Conservation (phyloP, 2,329 filamentous ascomycete species). For the Fusarium brevicatenulatum region DNA sequence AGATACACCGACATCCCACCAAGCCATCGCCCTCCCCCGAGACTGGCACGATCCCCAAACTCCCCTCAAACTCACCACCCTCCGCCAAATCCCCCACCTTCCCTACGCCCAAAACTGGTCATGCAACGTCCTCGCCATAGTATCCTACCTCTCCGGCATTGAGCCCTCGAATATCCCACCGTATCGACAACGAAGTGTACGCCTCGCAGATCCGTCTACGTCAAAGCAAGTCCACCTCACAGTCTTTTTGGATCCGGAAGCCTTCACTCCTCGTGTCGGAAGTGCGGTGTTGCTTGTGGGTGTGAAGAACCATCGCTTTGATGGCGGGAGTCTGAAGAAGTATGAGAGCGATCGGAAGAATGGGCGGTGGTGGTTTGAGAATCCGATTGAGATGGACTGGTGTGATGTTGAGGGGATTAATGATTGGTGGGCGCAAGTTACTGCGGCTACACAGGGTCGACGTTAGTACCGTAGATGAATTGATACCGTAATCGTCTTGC, state of each 20-base stretch:
- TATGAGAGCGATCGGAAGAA: slow-evolving; percentile 53
- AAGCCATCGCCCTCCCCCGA: slow-evolving; percentile 52
- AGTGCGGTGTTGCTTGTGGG: slow-evolving; percentile 62
- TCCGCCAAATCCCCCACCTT: slow-evolving; percentile 61
- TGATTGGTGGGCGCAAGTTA: slow-evolving; percentile 56
- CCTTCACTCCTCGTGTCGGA: slow-evolving; percentile 59
- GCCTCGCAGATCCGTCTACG: slow-evolving; percentile 63
- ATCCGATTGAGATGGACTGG: slow-evolving; percentile 59
- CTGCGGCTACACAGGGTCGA: slow-evolving; percentile 1
- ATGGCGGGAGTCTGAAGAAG: slow-evolving; percentile 58
- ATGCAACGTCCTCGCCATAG: slow-evolving; percentile 64
- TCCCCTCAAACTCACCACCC: slow-evolving; percentile 62
- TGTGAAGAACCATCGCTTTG: slow-evolving; percentile 67
- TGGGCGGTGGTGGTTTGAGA: slow-evolving; percentile 62
- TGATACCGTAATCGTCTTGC: not conserved
- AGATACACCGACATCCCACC: slow-evolving; percentile 6
- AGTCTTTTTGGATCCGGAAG: slow-evolving; percentile 63
- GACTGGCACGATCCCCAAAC: slow-evolving; percentile 54
- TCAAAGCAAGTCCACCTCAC: slow-evolving; percentile 63
- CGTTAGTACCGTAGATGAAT: not conserved
- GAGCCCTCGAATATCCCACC: slow-evolving; percentile 62
- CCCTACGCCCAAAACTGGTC: slow-evolving; percentile 69
- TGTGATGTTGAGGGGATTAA: slow-evolving; percentile 59
- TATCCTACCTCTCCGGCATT: slow-evolving; percentile 58
- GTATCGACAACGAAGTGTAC: slow-evolving; percentile 61